Base-by-base conservation (phyloP, 2,329 filamentous ascomycete species). In the Penicillium sp. region DNA sequence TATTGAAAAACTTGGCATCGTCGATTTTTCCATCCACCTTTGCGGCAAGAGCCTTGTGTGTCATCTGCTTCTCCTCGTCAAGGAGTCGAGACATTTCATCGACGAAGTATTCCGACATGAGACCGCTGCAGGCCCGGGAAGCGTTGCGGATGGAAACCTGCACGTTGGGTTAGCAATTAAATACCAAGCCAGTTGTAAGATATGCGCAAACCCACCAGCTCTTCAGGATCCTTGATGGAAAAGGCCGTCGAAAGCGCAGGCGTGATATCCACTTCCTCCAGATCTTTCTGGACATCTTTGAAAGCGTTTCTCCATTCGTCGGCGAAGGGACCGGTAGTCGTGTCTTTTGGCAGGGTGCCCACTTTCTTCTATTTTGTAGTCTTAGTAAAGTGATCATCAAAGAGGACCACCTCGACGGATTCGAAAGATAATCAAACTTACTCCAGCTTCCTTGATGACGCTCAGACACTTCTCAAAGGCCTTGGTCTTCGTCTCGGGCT, bases 41-140 rank as follows among this genome's bases (percentile, higher is more conserved):
- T 67, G 91, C 87, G n/a, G 90, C 87, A 7, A 99, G 83, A 2
- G 83, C 83, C 61, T 88, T 90, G 76, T 99, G 94, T 60, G 92
- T 94, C 70, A 97, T 91, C 71, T 96, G 96, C 81, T 96, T 97
- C 74, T 97, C 95, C 63, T 92, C 89, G 69, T 99, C 94, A 56
- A 99, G 85, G 48, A 97, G 89, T 65, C 90, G 89, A 47, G 93
- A 96, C 92, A 99, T 97, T 73, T 97, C 92, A 70, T 99, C 94
- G 62, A 99, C 87, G 73, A 97, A 97, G 75, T 94, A 99, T 55
- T 93, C 91, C 47, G 91, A 91, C 87, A 97, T 95, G 56, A 97
- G 81, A 54, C 92, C 92, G 62, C 95, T 93, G 65, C 92, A 97
- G 43, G 94, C 93, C 70, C 94, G 90, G 51, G 94, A 94, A 4